Evolutionary conservation across 345 rosid genomes (phyloP).

Genomic region (Hirschfeldia incana): DNA sequence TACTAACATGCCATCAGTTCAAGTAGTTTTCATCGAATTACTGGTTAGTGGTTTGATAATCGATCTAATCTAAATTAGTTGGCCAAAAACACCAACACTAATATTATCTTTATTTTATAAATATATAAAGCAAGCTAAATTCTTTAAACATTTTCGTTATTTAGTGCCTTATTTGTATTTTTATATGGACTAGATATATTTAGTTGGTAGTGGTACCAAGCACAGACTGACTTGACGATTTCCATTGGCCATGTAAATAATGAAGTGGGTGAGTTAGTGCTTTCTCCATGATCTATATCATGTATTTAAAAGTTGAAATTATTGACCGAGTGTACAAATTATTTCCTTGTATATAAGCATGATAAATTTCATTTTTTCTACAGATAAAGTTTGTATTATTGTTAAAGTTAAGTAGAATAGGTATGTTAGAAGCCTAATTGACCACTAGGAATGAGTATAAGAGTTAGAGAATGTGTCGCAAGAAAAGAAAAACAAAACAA

Average conservation of each 20-base stretch:
- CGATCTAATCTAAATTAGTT: constrained; percentile 22
- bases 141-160: neutral
- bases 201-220: constrained; percentile 11
- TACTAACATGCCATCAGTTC: neutral
- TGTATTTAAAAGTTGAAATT: neutral
- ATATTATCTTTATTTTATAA: neutral
- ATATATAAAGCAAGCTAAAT: neutral
- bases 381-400: neutral
- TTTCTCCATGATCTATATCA: neutral
- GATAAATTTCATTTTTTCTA: neutral
- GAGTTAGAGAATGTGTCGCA: constrained; percentile 23
- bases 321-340: neutral
- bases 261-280: neutral
- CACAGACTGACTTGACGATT: neutral
- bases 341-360: neutral
- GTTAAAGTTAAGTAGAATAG: neutral
- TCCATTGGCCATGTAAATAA: neutral
- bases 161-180: neutral
- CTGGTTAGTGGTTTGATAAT: constrained; percentile 5
- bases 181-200: neutral
- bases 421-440: neutral
- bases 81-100: constrained; percentile 26
- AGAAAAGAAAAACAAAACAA: neutral
- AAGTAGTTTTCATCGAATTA: neutral
- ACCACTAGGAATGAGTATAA: neutral